Conservation (phyloP, 805 yeast genomes). For the Yarrowia keelungensis region DNA sequence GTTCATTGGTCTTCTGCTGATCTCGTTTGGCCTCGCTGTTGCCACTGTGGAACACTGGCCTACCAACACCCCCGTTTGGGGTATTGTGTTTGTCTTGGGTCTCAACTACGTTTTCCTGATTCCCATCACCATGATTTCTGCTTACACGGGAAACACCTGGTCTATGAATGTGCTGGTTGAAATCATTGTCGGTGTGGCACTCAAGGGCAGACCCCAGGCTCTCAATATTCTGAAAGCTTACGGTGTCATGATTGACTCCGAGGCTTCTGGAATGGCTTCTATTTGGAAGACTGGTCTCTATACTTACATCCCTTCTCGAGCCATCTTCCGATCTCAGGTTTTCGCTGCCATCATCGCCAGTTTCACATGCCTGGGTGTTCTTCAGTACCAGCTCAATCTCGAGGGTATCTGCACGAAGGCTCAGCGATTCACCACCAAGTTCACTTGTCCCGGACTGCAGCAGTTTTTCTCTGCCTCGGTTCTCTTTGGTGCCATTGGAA, state of each 20-base stretch:
- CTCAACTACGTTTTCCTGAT: slow-evolving; percentile 63
- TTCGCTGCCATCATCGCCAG: slow-evolving; percentile 54
- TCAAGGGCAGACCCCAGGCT: slow-evolving; percentile 67
- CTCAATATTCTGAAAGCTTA: slow-evolving; percentile 59
- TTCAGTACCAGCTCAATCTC: slow-evolving; percentile 49
- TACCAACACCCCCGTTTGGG: slow-evolving; percentile 66
- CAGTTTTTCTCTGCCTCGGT: slow-evolving; percentile 60
- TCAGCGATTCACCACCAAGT: slow-evolving; percentile 45
- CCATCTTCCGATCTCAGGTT: slow-evolving; percentile 58
- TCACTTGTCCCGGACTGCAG: slow-evolving; percentile 51
- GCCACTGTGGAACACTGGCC: slow-evolving; percentile 54
- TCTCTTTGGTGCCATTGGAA: slow-evolving; percentile 57
- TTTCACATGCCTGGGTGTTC: slow-evolving; percentile 47
- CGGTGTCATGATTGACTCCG: slow-evolving; percentile 57
- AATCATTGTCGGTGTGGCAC: slow-evolving; percentile 66
- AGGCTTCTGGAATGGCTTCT: slow-evolving; percentile 62
- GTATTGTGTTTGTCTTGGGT: slow-evolving; percentile 62
- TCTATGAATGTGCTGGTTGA: slow-evolving; percentile 69
- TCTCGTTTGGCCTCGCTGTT: slow-evolving; percentile 56
- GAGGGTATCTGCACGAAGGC: slow-evolving; percentile 46
- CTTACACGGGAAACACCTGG: slow-evolving; percentile 61
- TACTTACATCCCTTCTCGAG: slow-evolving; percentile 63
- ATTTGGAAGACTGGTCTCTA: slow-evolving; percentile 69
- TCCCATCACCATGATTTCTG: slow-evolving; percentile 64
- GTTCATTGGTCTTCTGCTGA: slow-evolving; percentile 57